Evolutionary conservation across 208 protist species (phyloP).

Genomic region (Leptomonas seymouri): DNA sequence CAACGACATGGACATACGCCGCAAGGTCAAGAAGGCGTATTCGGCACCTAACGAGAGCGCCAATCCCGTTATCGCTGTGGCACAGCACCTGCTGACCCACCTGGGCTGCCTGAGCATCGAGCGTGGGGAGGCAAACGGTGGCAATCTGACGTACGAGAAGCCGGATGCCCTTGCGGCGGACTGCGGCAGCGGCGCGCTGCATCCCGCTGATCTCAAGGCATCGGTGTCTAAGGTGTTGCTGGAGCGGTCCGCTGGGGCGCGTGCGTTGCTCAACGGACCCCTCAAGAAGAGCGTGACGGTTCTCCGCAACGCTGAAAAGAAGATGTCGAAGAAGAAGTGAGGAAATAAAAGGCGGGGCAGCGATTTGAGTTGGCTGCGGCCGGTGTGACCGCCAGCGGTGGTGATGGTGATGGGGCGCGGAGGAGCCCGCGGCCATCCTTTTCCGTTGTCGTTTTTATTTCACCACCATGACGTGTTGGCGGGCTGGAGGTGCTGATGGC

Average conservation of each 20-base stretch:
- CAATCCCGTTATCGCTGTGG: slow-evolving; percentile 94
- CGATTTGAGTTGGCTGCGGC: too few species aligned
- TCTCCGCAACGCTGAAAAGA: slow-evolving; percentile 81
- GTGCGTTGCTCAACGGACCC: slow-evolving; percentile 46
- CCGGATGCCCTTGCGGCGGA: slow-evolving; percentile 52
- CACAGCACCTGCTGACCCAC: slow-evolving; percentile 58
- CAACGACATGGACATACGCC: slow-evolving; percentile 89
- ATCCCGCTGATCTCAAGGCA: slow-evolving; percentile 93
- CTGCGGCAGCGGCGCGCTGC: slow-evolving; percentile 70
- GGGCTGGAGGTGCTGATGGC: too few species aligned
- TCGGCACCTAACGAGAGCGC: slow-evolving; percentile 83
- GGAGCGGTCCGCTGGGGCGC: slow-evolving; percentile 34
- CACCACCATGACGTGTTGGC: too few species aligned
- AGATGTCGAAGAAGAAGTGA: slow-evolving; percentile 76
- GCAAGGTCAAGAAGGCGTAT: slow-evolving; percentile 97
- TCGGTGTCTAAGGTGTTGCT: slow-evolving; percentile 77
- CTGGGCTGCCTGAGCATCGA: slow-evolving; percentile 46
- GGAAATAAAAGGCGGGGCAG: neutral
- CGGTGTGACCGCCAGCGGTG: too few species aligned
- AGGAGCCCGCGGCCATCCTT: too few species aligned
- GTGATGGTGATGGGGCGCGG: neutral
- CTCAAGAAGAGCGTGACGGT: slow-evolving; percentile 69
- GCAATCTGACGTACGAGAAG: slow-evolving; percentile 54
- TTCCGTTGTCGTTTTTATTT: too few species aligned
- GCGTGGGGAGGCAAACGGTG: slow-evolving; percentile 66